Base-by-base conservation (phyloP, 306 rosid genomes). In the Fagus sylvatica region DNA sequence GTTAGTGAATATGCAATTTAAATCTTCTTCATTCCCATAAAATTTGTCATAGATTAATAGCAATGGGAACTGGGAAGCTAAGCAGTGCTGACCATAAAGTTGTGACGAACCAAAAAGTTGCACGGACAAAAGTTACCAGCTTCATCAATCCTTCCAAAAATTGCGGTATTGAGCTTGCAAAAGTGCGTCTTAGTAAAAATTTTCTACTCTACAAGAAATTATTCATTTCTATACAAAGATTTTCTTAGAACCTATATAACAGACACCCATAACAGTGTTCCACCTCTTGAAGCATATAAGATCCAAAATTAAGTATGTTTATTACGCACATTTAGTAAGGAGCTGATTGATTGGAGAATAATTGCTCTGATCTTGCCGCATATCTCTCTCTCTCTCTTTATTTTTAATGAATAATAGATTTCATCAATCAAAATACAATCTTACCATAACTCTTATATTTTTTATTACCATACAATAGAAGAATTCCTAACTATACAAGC, bases 121-220 rank as follows among this genome's bases (percentile, higher is more conserved):
- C 75, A 2, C 53, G 82, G 53, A 74, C 72, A 16, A 39, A 56
- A 12, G 39, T 73, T 1, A 2, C 48, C 7, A 69, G 46, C 72
- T 77, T 77, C 78, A 74, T 84, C n/a, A 66, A 37, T 69, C 85
- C 80, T 41, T 69, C 82, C 8, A 22, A 19, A 12, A 13, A 46
- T 53, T 69, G 77, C 62, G 39, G 64, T 12, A 61, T 80, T 62
- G 62, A 80, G 72, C 75, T 78, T 53, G 85, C 74, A 62, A 74
- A 69, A 77, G 53, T 42, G 41, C 61, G 77, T 19, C 43, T 73
- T 49, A 53, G 53, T 22, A 55, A 69, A 53, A 74, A 3, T 56
- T 51, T 48, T 5, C 61, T 72, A 60, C 68, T 80, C 53, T 62
- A 62, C 5, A 22, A 74, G 16, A 28, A 54, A 55, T 36, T 22